These are phyloP conservation scores for Chernovozyma sophiae-reginae DNA, from an alignment of 1,139 yeast species.

Conservation along the genomic window DNA sequence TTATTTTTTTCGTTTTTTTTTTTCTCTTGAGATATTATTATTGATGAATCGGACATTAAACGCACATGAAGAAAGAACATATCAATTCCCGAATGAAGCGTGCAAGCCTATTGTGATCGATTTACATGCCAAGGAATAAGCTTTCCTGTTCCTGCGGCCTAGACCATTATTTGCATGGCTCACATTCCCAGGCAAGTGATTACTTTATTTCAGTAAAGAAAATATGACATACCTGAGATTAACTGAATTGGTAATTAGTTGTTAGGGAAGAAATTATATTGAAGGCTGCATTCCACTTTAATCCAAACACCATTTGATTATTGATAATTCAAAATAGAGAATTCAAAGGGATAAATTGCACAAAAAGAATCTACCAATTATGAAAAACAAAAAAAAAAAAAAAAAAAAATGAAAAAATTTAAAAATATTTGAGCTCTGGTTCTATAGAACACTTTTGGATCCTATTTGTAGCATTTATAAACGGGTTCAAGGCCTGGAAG, in stretches of 20 bases:
- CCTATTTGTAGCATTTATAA: too few species aligned
- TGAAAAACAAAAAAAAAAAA: too few species aligned
- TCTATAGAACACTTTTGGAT: too few species aligned
- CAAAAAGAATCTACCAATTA: not conserved
- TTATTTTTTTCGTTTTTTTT: too few species aligned
- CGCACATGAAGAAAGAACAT: not conserved
- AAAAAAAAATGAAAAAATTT: not conserved
- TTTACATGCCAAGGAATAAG: not conserved
- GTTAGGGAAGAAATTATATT: not conserved
- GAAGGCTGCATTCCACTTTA: not conserved
- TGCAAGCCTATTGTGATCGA: not conserved
- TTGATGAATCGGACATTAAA: too few species aligned
- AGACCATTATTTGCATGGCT: constrained; percentile 4
- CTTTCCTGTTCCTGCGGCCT: constrained; percentile 5
- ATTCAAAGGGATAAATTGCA: not conserved
- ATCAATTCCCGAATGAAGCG: not conserved
- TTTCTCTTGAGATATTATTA: not conserved
- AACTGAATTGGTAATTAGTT: too few species aligned
- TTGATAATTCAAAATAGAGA: not conserved
- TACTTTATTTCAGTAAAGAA: not conserved
- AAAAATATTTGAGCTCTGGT: not conserved
- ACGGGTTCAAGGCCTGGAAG: too few species aligned
- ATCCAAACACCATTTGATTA: not conserved
- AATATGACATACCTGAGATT: not conserved
- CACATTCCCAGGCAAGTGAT: not conserved